phyloP scores from a whole-genome alignment of 1,284 basidiomycete species.

The Ganoderma sinense region DNA sequence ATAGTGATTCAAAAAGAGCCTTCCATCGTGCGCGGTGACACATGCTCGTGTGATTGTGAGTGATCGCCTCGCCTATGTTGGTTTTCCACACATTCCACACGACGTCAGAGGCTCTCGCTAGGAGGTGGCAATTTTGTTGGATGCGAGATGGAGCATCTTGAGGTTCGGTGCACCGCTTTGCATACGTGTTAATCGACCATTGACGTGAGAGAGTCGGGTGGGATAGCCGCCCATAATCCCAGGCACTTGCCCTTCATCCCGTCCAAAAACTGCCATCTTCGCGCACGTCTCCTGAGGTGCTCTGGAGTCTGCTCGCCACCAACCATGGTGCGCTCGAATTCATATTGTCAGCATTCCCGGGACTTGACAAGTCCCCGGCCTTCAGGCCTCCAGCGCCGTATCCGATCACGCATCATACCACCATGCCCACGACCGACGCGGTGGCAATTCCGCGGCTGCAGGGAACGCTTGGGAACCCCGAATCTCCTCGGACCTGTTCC shows the following conservation, averaged over 20 bases:
- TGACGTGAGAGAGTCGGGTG: slow-evolving; percentile 6
- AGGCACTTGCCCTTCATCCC: slow-evolving; percentile 12
- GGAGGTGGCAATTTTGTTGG: background rate
- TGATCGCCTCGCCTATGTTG: background rate
- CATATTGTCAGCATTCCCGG: background rate
- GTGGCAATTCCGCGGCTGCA: slow-evolving; percentile 27
- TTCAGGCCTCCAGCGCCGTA: slow-evolving; percentile 8
- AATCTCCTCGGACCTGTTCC: slow-evolving; percentile 29
- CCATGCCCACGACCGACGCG: slow-evolving; percentile 19
- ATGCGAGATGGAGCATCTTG: background rate
- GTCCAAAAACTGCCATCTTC: slow-evolving; percentile 1
- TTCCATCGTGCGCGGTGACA: slow-evolving; percentile 5
- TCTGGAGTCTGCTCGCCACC: background rate
- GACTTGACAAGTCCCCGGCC: background rate
- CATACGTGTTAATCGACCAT: slow-evolving; percentile 4
- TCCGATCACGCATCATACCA: slow-evolving; percentile 25
- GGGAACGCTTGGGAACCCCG: slow-evolving; percentile 19
- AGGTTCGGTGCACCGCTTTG: slow-evolving; percentile 18
- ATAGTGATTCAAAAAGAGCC: background rate
- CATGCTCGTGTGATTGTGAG: slow-evolving; percentile 8
- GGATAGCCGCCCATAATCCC: slow-evolving; percentile 10
- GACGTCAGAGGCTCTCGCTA: background rate
- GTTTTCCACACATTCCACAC: background rate
- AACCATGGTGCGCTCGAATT: background rate
- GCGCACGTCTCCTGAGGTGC: background rate